phyloP scores from a whole-genome alignment of 192 early-diverging fungal species.

The Coemansia sp. region DNA sequence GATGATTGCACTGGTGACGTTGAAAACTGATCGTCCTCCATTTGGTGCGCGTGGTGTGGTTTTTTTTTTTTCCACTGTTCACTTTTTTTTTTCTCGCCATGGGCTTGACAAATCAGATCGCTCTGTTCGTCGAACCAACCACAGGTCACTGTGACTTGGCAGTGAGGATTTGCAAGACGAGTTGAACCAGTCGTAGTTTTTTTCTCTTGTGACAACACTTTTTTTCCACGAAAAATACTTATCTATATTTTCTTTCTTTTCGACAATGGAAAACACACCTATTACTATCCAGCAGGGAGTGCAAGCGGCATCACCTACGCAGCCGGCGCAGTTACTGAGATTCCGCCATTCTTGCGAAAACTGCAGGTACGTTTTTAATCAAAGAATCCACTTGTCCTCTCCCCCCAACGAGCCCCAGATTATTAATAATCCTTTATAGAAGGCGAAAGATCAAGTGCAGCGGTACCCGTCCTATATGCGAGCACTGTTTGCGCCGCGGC shows the following conservation, averaged over 20 bases:
- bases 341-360: conserved; percentile 53
- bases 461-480: conserved; percentile 45
- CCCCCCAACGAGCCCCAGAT: no score
- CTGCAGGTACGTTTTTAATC: conserved; percentile 22
- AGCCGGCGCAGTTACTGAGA: conserved; percentile 22
- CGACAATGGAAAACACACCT: neutral
- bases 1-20: no score
- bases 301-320: conserved; percentile 9
- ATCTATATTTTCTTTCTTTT: neutral
- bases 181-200: neutral
- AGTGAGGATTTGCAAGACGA: neutral
- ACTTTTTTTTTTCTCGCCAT: no score
- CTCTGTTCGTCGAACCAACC: neutral
- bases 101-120: neutral
- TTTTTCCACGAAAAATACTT: neutral
- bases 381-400: no score
- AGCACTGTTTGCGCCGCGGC: conserved; percentile 38
- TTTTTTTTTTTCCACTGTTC: neutral
- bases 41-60: neutral
- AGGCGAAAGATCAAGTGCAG: conserved; percentile 54
- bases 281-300: conserved; percentile 9
- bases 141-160: conserved; percentile 2
- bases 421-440: neutral
- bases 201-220: neutral
- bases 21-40: neutral